Percentiles rank a stretch among this genome's conserved stretches.
These are phyloP conservation scores for Postia placenta DNA, from an alignment of 768 basidiomycete genomes.

Conservation along the genomic window DNA sequence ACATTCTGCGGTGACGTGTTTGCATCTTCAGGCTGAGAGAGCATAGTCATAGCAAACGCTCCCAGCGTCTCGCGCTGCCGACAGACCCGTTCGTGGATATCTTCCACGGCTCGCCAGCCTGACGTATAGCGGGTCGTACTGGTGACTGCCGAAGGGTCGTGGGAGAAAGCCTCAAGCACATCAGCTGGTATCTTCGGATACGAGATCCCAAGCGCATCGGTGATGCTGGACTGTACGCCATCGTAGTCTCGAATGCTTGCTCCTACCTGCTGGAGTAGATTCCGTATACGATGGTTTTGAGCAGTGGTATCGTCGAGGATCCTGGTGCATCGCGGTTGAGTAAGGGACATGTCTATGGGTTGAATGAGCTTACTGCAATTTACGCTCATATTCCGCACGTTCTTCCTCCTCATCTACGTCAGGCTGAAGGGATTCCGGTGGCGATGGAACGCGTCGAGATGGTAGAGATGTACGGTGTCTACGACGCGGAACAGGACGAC, in stretches of 20 bases:
- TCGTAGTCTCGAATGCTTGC: constrained; percentile 62
- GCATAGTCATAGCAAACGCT: constrained; percentile 31
- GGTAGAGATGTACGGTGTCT: constrained; percentile 30
- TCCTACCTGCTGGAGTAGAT: constrained; percentile 62
- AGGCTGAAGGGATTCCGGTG: constrained; percentile 29
- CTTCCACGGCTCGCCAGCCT: constrained; percentile 73
- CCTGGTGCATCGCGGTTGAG: constrained; percentile 30
- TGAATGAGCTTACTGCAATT: constrained; percentile 40
- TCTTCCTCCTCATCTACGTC: constrained; percentile 44
- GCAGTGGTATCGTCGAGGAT: constrained; percentile 50
- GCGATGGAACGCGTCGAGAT: constrained; percentile 16
- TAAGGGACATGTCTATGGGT: too few relatives aligned
- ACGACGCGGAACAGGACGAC: constrained; percentile 5
- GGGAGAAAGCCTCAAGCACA: constrained; percentile 66
- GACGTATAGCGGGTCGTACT: constrained; percentile 52
- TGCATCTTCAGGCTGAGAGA: constrained; percentile 26
- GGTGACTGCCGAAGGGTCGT: constrained; percentile 74
- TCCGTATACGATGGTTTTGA: constrained; percentile 65
- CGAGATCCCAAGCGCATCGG: constrained; percentile 40
- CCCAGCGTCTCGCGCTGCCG: constrained; percentile 46
- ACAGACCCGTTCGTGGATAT: constrained; percentile 57
- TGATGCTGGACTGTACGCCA: constrained; percentile 44
- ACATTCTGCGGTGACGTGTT: constrained; percentile 21
- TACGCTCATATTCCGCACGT: constrained; percentile 52
- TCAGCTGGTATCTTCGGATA: constrained; percentile 53